phyloP scores from a whole-genome alignment of 2,329 filamentous ascomycete species.

The Ophiocordyceps polyrhachis-furcata region DNA sequence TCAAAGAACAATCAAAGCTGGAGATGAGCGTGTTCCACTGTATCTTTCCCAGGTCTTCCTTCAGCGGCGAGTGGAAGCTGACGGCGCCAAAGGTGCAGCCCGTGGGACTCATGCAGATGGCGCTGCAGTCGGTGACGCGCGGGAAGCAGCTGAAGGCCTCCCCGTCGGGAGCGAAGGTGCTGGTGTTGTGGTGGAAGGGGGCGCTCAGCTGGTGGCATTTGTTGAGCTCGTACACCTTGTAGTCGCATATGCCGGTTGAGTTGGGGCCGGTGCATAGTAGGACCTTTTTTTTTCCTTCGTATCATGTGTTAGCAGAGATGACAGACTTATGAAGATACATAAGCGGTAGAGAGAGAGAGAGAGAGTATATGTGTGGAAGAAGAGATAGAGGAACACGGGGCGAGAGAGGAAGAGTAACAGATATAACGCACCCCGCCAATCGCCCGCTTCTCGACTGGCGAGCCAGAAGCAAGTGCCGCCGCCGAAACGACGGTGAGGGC shows the following conservation, averaged over 20 bases:
- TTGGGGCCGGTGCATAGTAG: slow-evolving; percentile 31
- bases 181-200: slow-evolving; percentile 21
- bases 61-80: slow-evolving; percentile 24
- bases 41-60: slow-evolving; percentile 26
- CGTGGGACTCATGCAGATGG: slow-evolving; percentile 28
- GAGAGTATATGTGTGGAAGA: slow-evolving; percentile 4
- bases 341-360: not conserved
- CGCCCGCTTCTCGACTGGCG: slow-evolving; percentile 20
- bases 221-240: slow-evolving; percentile 22
- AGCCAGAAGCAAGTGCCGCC: slow-evolving; percentile 9
- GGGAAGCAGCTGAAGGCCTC: slow-evolving; percentile 30
- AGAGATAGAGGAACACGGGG: slow-evolving; percentile 3
- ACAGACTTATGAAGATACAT: not conserved
- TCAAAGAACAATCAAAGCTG: slow-evolving; percentile 15
- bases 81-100: slow-evolving; percentile 33
- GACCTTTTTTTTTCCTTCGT: slow-evolving; percentile 15
- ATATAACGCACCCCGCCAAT: slow-evolving; percentile 25
- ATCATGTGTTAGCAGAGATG: not conserved
- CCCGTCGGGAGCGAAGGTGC: slow-evolving; percentile 31
- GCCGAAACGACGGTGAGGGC: slow-evolving; percentile 5
- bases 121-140: slow-evolving; percentile 19
- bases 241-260: slow-evolving; percentile 26
- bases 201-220: slow-evolving; percentile 26
- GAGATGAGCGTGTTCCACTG: slow-evolving; percentile 22
- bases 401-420: not conserved